Conservation (phyloP, 441 rosid species). For the Populus hybrid region DNA sequence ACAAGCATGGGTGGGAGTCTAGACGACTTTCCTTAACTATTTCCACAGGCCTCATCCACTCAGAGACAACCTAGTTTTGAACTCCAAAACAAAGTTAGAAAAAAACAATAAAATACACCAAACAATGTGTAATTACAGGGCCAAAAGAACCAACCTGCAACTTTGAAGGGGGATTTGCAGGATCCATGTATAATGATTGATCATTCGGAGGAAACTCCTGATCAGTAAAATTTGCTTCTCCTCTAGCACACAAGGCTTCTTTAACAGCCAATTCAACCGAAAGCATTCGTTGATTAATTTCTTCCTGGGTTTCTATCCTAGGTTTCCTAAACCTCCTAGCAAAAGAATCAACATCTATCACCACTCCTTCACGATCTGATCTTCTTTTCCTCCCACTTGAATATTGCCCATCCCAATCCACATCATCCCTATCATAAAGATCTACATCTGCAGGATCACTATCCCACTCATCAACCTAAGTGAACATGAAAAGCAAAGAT, state of each 20-base stretch:
- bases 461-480: conserved; percentile 98
- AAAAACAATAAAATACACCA: conserved; percentile 13
- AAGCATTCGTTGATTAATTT: too few relatives aligned
- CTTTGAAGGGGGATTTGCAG: conserved; percentile 76
- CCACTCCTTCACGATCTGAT: too few relatives aligned
- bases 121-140: conserved; percentile 5
- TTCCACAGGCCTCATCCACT: conserved; percentile 97
- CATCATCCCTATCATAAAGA: too few relatives aligned
- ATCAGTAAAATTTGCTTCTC: conserved; percentile 88
- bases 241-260: conserved; percentile 89
- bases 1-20: conserved; percentile 77
- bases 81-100: conserved; percentile 27
- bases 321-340: too few relatives aligned
- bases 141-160: conserved; percentile 62
- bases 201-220: conserved; percentile 99
- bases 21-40: conserved; percentile 62
- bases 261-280: conserved; percentile 56
- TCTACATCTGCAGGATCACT: too few relatives aligned
- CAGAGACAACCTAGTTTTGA: conserved; percentile 77
- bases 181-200: conserved; percentile 86
- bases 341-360: too few relatives aligned
- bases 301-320: too few relatives aligned
- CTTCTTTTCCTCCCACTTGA: too few relatives aligned
- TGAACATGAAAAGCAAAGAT: conserved; percentile 26
- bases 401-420: too few relatives aligned